phyloP scores from a whole-genome alignment of 768 basidiomycete genomes.

The Mycena galericulata region DNA sequence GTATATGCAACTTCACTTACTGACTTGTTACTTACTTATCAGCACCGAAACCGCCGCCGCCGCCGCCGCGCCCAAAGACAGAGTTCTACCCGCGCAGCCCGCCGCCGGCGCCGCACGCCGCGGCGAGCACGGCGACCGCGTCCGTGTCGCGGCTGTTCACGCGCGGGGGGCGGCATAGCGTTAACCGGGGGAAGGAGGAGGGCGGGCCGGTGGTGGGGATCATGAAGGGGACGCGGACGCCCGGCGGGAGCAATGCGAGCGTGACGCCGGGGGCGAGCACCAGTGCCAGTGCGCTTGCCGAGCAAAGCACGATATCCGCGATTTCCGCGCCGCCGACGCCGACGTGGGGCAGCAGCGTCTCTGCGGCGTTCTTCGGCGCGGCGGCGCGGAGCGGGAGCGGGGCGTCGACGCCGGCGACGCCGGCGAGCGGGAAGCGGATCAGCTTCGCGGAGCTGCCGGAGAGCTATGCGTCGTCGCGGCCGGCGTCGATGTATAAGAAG shows the following conservation, averaged over 20 bases:
- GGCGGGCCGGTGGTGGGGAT: constrained; percentile 15
- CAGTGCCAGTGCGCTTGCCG: not conserved
- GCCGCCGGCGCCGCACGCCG: constrained; percentile 60
- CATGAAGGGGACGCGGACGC: constrained; percentile 24
- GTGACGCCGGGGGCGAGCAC: constrained; percentile 39
- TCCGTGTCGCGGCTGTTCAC: constrained; percentile 84
- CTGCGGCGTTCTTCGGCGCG: constrained; percentile 30
- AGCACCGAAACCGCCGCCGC: constrained; percentile 35
- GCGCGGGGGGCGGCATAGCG: constrained; percentile 49
- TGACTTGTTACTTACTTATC: not conserved
- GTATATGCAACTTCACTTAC: not conserved
- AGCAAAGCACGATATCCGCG: not conserved
- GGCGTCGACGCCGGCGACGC: constrained; percentile 59
- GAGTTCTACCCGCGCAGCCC: constrained; percentile 56
- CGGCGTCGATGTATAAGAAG: too few relatives aligned
- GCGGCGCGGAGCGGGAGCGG: constrained; percentile 43
- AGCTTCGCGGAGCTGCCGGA: constrained; percentile 83
- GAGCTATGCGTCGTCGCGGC: constrained; percentile 58
- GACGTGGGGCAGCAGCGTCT: constrained; percentile 33
- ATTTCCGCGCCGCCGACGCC: not conserved
- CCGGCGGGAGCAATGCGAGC: constrained; percentile 50
- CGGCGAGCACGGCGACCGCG: constrained; percentile 83
- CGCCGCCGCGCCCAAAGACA: constrained; percentile 47
- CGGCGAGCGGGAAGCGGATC: constrained; percentile 75
- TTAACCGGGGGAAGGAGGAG: constrained; percentile 44